phyloP scores from a whole-genome alignment of 768 basidiomycete genomes.

The Daedaleopsis nitida region DNA sequence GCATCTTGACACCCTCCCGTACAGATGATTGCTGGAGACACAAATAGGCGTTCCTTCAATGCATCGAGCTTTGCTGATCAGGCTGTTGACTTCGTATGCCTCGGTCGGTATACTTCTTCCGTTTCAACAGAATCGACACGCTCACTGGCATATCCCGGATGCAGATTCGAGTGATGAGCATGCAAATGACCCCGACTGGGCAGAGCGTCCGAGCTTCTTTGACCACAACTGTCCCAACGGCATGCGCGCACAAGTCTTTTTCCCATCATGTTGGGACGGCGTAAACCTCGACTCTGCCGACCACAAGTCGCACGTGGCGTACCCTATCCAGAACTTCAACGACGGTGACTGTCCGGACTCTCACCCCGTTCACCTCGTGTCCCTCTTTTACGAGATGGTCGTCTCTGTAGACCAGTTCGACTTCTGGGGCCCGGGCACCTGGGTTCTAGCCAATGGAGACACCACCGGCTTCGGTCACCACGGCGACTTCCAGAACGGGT shows the following conservation, averaged over 20 bases:
- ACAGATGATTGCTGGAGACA: slow-evolving; percentile 34
- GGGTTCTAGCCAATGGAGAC: slow-evolving; percentile 27
- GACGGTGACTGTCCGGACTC: slow-evolving; percentile 24
- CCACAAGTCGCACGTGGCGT: slow-evolving; percentile 43
- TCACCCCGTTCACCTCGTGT: slow-evolving; percentile 28
- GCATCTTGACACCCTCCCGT: background rate
- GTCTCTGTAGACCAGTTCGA: slow-evolving; percentile 15
- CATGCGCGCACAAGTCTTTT: slow-evolving; percentile 31
- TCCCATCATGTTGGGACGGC: slow-evolving; percentile 43
- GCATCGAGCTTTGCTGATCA: slow-evolving; percentile 29
- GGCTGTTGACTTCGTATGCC: slow-evolving; percentile 37
- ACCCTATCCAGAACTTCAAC: slow-evolving; percentile 29
- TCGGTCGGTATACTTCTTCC: slow-evolving; percentile 4
- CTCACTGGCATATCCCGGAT: background rate
- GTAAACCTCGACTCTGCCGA: slow-evolving; percentile 39
- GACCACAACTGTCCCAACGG: slow-evolving; percentile 26
- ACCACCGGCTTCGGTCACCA: slow-evolving; percentile 26
- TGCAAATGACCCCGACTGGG: slow-evolving; percentile 25
- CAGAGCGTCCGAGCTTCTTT: slow-evolving; percentile 21
- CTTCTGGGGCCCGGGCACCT: slow-evolving; percentile 23
- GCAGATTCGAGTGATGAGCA: slow-evolving; percentile 25
- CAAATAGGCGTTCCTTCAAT: slow-evolving; percentile 33
- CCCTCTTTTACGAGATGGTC: slow-evolving; percentile 29
- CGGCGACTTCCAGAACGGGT: slow-evolving; percentile 28
- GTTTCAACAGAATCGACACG: background rate